Percentiles rank a stretch among this genome's conserved stretches.
phyloP scores from a whole-genome alignment of 441 rosid species.

The Pelargonium citronellum region DNA sequence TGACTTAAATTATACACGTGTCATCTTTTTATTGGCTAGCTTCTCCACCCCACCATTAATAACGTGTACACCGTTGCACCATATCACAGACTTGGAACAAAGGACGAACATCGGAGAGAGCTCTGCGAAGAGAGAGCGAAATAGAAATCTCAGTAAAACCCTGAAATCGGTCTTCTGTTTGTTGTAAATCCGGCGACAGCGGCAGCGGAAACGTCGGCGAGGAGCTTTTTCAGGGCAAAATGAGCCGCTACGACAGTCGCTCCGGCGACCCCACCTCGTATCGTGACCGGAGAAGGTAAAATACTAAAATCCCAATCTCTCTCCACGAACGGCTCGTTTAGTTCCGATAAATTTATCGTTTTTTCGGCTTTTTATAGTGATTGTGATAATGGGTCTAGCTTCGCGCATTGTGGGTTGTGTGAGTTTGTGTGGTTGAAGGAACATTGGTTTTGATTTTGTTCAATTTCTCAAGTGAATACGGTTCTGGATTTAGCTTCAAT shows the following conservation, averaged over 20 bases:
- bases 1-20: neutral
- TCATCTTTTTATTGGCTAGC: neutral
- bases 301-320: slow-evolving; percentile 19
- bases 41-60: neutral
- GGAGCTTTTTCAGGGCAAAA: slow-evolving; percentile 20
- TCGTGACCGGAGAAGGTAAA: slow-evolving; percentile 83
- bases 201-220: neutral
- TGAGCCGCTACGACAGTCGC: slow-evolving; percentile 95
- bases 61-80: neutral
- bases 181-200: too few relatives aligned
- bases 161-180: neutral
- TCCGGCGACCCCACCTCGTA: slow-evolving; percentile 76
- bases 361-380: neutral
- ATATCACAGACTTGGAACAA: neutral
- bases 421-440: neutral
- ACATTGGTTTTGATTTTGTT: neutral
- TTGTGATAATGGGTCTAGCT: neutral
- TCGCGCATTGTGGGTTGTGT: too few relatives aligned
- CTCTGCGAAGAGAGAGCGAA: neutral
- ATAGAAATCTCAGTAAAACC: slow-evolving; percentile 1
- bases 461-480: neutral
- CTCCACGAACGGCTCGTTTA: neutral
- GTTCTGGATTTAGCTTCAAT: neutral
- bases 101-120: neutral
- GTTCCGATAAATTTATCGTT: neutral